A percentile compares a stretch with the other conserved stretches of the same genome.
Conservation (phyloP, 805 yeast species). For the Candida germanica region DNA sequence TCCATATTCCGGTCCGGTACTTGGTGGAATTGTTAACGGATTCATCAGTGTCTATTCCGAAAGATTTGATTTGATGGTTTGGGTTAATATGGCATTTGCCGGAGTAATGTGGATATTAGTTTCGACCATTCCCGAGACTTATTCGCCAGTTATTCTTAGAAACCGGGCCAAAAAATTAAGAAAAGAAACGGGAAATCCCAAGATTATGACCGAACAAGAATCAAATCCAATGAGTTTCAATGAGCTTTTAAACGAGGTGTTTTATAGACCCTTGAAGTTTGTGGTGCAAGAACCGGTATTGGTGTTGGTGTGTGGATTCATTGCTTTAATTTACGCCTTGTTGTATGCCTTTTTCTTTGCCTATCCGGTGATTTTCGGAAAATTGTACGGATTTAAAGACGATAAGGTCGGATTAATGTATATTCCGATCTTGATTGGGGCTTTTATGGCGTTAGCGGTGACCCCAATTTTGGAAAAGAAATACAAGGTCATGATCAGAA, state of each 20-base stretch:
- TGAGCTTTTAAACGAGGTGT: conserved; percentile 70
- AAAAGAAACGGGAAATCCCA: conserved; percentile 75
- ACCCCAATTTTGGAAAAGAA: conserved; percentile 70
- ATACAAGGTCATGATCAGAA: conserved; percentile 51
- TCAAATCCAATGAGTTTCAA: conserved; percentile 67
- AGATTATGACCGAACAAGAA: conserved; percentile 91
- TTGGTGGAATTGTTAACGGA: conserved; percentile 87
- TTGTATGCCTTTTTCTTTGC: conserved; percentile 94
- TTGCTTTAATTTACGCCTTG: conserved; percentile 85
- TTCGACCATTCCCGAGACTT: conserved; percentile 80
- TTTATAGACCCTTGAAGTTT: conserved; percentile 77
- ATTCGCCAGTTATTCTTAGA: conserved; percentile 76
- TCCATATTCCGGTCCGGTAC: conserved; percentile 89
- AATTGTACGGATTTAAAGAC: conserved; percentile 73
- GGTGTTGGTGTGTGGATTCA: conserved; percentile 79
- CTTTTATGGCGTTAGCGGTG: conserved; percentile 64
- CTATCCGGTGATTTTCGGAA: conserved; percentile 82
- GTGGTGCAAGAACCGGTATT: conserved; percentile 80
- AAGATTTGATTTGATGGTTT: conserved; percentile 66
- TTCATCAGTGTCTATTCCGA: conserved; percentile 73
- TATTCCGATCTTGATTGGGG: conserved; percentile 88
- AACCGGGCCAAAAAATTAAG: conserved; percentile 63
- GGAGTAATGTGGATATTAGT: conserved; percentile 76
- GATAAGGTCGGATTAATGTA: conserved; percentile 82
- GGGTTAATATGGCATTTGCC: conserved; percentile 93